Evolutionary conservation across 2,329 filamentous ascomycete species (phyloP), one percentile per base, ranked within the genome.

Genomic region (Neodidymelliopsis sp.): DNA sequence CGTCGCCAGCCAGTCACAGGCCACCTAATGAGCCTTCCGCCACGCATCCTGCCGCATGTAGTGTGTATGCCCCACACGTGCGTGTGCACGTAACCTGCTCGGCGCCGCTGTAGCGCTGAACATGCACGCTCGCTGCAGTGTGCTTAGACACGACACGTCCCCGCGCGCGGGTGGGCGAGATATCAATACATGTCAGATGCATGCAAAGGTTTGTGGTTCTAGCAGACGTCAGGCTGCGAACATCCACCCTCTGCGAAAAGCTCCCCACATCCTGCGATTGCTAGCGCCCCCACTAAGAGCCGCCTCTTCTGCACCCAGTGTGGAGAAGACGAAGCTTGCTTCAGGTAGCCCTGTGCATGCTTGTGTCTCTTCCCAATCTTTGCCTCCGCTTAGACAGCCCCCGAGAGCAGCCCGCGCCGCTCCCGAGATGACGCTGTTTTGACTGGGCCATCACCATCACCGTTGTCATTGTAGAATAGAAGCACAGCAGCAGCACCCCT

Each of bases 311-410:
- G 40, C 40, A 24, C 34, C 15, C 34, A 25, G 40, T 34, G 47
- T 44, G 47, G 47, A 44, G 47, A 40, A 40, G 47, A 36, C 40
- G 47, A 44, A 44, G 47, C 47, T 44, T 44, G 46, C 47, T 11
- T 38, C 28, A n/a, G n/a, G n/a, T 39, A 39, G 25, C 39, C 39
- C 29, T 49, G 46, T 34, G 46, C 36, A 40, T 24, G 36, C 27
- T 6, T 29, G 42, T 12, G 25, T 37, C 33, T 49, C 23, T 27
- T 36, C 47, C 28, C 40, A 35, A 15, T 18, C 16, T 40, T 27
- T 28, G 40, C 40, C 40, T 40, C 23, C 25, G 40, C 40, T 36
- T 36, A 22, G 25, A 13, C 35, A 28, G 15, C 15, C 15, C 23
- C 24, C 35, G 35, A 36, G 35, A 40, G 40, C 30, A 35, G 31